Conservation (phyloP, 2,329 filamentous ascomycete genomes). For the Sporothrix luriei region DNA sequence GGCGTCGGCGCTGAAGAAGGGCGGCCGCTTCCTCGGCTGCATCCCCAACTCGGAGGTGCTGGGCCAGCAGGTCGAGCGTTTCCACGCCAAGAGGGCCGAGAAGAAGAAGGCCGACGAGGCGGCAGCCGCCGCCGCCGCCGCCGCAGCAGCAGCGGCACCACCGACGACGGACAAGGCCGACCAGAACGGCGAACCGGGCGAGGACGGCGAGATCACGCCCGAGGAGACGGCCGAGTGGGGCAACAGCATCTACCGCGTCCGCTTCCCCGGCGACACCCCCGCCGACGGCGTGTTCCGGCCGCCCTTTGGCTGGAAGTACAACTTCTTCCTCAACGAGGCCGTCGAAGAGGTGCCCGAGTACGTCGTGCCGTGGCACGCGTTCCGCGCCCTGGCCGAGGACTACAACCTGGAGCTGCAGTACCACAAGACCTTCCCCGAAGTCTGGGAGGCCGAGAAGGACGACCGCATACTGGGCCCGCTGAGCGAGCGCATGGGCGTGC, state of each 20-base stretch:
- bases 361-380: constrained; percentile 97
- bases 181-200: constrained; percentile 43
- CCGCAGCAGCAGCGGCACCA: constrained; percentile 45
- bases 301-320: constrained; percentile 97
- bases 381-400: constrained; percentile 91
- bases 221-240: constrained; percentile 79
- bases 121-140: constrained; percentile 45
- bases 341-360: constrained; percentile 97
- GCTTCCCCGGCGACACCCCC: constrained; percentile 81
- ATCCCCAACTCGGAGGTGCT: constrained; percentile 97
- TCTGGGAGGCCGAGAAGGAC: constrained; percentile 90
- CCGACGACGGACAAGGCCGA: constrained; percentile 40
- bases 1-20: constrained; percentile 85
- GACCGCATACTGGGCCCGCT: constrained; percentile 77
- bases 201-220: constrained; percentile 46
- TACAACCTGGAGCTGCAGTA: constrained; percentile 97
- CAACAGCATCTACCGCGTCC: constrained; percentile 88
- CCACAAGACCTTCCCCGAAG: constrained; percentile 83
- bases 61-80: constrained; percentile 72
- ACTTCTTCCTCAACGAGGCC: constrained; percentile 91
- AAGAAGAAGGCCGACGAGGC: constrained; percentile 42
- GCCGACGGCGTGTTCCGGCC: constrained; percentile 89
- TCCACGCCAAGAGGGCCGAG: constrained; percentile 57
- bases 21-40: constrained; percentile 88
- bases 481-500: constrained; percentile 94